A percentile compares a stretch with the other conserved stretches of the same genome.
Evolutionary conservation across 495 filamentous ascomycete genomes (phyloP).

Genomic region (Alectoria sarmentosa): DNA sequence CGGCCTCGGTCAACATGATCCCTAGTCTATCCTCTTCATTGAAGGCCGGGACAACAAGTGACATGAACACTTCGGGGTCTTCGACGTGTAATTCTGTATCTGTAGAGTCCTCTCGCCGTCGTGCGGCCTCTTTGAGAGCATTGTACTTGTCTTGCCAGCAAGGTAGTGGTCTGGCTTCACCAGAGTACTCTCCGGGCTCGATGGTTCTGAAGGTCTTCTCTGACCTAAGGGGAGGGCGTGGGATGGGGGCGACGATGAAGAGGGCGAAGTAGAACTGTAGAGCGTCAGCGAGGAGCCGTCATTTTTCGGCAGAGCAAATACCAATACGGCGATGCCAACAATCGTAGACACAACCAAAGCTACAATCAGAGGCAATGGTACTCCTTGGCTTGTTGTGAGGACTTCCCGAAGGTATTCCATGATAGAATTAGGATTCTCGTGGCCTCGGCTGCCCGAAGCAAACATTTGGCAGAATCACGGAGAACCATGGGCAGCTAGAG

Average conservation of each 20-base stretch:
- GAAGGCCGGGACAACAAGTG: slow-evolving; percentile 89
- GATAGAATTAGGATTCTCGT: background rate
- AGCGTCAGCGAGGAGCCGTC: background rate
- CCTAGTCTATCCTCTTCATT: slow-evolving; percentile 81
- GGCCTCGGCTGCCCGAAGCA: background rate
- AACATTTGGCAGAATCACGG: background rate
- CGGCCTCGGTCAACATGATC: slow-evolving; percentile 83
- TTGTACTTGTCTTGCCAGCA: slow-evolving; percentile 74
- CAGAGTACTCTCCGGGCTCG: slow-evolving; percentile 53
- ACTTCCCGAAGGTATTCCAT: background rate
- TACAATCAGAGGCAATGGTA: slow-evolving; percentile 3
- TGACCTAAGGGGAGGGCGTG: slow-evolving; percentile 63
- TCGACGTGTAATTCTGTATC: slow-evolving; percentile 40
- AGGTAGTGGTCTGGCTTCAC: slow-evolving; percentile 55
- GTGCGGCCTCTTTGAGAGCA: slow-evolving; percentile 41
- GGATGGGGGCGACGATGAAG: slow-evolving; percentile 69
- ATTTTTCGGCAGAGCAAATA: background rate
- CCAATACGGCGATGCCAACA: background rate
- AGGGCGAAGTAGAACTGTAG: slow-evolving; percentile 62
- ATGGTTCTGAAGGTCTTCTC: slow-evolving; percentile 85
- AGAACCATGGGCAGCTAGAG: background rate
- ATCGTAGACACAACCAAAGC: background rate
- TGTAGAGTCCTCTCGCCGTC: slow-evolving; percentile 30
- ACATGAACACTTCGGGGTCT: slow-evolving; percentile 60
- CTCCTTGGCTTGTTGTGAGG: slow-evolving; percentile 1